These are phyloP conservation scores for Fusarium xylarioides DNA, from an alignment of 2,329 filamentous ascomycete species.

Conservation along the genomic window DNA sequence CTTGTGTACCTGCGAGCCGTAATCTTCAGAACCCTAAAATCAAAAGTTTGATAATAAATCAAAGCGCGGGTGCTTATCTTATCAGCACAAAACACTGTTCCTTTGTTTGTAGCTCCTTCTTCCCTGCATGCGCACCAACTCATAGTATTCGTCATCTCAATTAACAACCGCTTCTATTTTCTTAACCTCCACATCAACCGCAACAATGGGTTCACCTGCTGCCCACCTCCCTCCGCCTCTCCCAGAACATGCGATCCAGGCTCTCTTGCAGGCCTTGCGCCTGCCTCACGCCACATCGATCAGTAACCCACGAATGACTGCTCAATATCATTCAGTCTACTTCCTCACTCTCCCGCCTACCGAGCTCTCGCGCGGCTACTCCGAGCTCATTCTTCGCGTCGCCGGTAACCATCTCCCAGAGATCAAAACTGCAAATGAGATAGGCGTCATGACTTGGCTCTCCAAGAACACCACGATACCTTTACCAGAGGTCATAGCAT, in stretches of 20 bases:
- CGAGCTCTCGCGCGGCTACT: background rate
- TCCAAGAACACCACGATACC: background rate
- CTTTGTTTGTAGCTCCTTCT: background rate
- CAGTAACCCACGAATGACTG: background rate
- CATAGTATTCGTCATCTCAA: no score
- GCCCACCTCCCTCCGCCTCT: background rate
- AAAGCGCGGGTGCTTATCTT: background rate
- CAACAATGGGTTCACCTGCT: background rate
- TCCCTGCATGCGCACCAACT: no score
- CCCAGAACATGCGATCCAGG: fast-evolving
- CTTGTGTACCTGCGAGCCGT: no score
- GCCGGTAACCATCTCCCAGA: background rate
- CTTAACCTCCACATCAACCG: background rate
- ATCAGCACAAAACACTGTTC: fast-evolving
- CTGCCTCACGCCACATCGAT: fast-evolving
- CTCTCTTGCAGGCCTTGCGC: fast-evolving
- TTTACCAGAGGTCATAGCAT: background rate
- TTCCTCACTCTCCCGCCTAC: background rate
- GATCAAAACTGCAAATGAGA: background rate
- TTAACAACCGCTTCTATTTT: background rate
- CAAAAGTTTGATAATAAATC: background rate
- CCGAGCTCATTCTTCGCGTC: background rate
- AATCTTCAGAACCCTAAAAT: background rate
- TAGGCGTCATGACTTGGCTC: background rate
- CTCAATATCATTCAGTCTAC: background rate